These are phyloP conservation scores for Ophiognomonia clavigignenti-juglandacearum DNA, from an alignment of 2,329 filamentous ascomycete genomes.

Conservation along the genomic window DNA sequence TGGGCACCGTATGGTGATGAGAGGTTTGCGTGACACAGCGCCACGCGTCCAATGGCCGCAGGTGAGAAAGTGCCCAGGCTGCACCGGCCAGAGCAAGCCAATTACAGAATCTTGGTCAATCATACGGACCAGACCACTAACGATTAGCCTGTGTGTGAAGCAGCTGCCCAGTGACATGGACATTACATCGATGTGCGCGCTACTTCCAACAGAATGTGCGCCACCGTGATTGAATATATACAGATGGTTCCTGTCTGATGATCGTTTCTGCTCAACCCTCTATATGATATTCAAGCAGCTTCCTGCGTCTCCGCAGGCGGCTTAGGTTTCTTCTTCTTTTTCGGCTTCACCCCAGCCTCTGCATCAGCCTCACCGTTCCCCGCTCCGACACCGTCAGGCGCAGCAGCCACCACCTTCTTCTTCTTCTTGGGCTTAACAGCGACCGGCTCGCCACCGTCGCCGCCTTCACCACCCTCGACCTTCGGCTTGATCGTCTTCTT, in stretches of 20 bases:
- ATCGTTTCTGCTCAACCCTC: background rate
- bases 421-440: constrained; percentile 47
- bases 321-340: constrained; percentile 25
- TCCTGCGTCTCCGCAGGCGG: constrained; percentile 19
- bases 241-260: background rate
- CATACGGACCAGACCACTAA: no score
- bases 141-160: no score
- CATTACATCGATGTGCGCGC: no score
- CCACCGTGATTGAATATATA: no score
- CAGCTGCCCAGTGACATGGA: no score
- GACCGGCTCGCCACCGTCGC: constrained; percentile 23
- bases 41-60: no score
- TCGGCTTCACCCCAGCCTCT: constrained; percentile 20
- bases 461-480: constrained; percentile 9
- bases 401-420: constrained; percentile 21
- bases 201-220: no score
- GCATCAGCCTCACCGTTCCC: constrained; percentile 6
- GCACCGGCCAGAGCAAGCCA: no score
- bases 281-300: constrained; percentile 9
- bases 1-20: no score
- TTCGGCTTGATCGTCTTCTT: constrained; percentile 52
- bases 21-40: no score
- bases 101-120: no score
- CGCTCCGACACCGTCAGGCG: constrained; percentile 7
- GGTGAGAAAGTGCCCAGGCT: no score